phyloP scores from a whole-genome alignment of 1,284 basidiomycete species.

The Cutaneotrichosporon daszewskae region DNA sequence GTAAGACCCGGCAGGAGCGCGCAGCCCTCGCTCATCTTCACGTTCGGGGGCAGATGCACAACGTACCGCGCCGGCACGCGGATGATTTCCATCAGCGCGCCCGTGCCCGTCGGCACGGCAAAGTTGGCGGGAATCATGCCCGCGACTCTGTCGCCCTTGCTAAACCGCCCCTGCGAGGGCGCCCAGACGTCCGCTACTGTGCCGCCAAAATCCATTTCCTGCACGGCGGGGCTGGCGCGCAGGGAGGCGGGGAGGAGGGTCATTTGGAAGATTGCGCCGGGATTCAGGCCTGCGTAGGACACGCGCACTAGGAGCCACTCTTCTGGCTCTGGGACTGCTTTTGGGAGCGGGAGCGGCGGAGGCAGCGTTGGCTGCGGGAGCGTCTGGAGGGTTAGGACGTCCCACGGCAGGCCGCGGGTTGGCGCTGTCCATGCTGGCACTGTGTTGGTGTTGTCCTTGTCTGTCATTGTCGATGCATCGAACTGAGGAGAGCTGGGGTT shows the following conservation, averaged over 20 bases:
- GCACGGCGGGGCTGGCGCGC: neutral
- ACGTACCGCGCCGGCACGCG: constrained; percentile 7
- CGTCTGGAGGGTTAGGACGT: neutral
- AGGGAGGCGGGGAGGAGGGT: neutral
- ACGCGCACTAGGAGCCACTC: constrained; percentile 12
- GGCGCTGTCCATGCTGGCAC: neutral
- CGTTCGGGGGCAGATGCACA: neutral
- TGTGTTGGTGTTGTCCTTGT: too few relatives aligned
- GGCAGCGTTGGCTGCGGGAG: constrained; percentile 2
- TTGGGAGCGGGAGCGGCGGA: constrained; percentile 5
- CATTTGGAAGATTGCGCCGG: constrained; percentile 9
- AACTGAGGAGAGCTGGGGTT: neutral
- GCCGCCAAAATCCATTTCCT: constrained; percentile 14
- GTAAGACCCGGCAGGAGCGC: constrained; percentile 7
- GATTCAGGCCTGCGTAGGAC: constrained; percentile 8
- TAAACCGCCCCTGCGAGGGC: constrained; percentile 1
- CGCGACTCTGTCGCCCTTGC: constrained; percentile 6
- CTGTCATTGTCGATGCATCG: neutral
- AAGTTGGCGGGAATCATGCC: constrained; percentile 7
- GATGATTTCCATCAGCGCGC: constrained; percentile 7
- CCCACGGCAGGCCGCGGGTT: constrained; percentile 9
- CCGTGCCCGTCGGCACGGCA: constrained; percentile 3
- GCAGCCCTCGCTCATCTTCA: neutral
- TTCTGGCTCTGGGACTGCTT: neutral
- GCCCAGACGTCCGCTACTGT: constrained; percentile 12